Conservation (phyloP, 1,139 yeast species). For the Entelexis paramagnoliae region DNA sequence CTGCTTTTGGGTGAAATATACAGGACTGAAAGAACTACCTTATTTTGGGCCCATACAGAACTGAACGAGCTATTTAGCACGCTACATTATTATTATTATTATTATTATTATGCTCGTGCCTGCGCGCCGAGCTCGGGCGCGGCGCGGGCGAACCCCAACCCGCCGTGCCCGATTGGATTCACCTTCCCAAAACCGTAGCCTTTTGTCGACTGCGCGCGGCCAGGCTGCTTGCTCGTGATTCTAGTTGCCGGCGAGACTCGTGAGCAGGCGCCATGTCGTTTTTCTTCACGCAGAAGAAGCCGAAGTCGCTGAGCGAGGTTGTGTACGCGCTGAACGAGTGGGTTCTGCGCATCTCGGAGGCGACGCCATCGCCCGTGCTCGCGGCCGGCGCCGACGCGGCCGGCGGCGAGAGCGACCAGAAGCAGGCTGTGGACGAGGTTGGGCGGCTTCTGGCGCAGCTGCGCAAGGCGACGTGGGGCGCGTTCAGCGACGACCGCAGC, state of each 20-base stretch:
- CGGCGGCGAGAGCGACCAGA: conserved; percentile 13
- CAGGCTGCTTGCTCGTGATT: neutral
- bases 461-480: conserved; percentile 15
- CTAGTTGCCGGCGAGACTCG: neutral
- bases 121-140: no score
- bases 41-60: no score
- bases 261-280: conserved; percentile 54
- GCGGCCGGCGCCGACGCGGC: neutral
- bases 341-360: conserved; percentile 16
- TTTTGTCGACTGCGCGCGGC: neutral
- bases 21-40: no score
- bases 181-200: conserved; percentile 2
- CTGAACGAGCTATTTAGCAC: no score
- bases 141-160: no score
- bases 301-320: conserved; percentile 83
- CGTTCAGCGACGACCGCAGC: conserved; percentile 4
- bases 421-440: conserved; percentile 19
- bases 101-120: no score
- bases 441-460: conserved; percentile 18
- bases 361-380: conserved; percentile 34
- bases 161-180: no score
- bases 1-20: no score
- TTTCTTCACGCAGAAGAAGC: conserved; percentile 70
- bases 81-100: no score
- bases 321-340: conserved; percentile 68